Evolutionary conservation across 2,329 filamentous ascomycete species (phyloP), one percentile per base, ranked within the genome.

Genomic region (Epichloe hybrida): DNA sequence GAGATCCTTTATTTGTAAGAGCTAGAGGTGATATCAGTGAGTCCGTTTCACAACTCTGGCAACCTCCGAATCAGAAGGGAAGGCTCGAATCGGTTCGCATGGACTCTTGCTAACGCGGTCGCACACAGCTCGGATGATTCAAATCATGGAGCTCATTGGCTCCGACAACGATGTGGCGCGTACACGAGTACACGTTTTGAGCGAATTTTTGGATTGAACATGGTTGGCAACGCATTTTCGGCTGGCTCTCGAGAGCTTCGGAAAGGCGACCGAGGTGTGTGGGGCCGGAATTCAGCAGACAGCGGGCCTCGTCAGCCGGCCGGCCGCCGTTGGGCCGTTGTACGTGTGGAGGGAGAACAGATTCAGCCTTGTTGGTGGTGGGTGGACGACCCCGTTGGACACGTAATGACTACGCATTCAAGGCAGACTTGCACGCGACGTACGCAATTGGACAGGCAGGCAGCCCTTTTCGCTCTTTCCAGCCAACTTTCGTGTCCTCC

Each of bases 21-120:
- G 80, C 77, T 0, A 76, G 72, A 59, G 66, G 67, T 9, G 80
- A 84, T 69, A 80, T 84, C 54, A 68, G 80, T 83, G 61, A 69
- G 79, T 58, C 36, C 11, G 21, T 40, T 37, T 11, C 36, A n/a
- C 21, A 35, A 8, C 3, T 21, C 38, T 34, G 15, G 4, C 13
- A 12, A 6, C 12, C 12, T 15, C 3, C 15, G 41, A 17, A 46
- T 20, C 4, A 5, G 15, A 21, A 36, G 35, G 45, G n/a, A 12
- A 31, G 23, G n/a, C 17, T 35, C 17, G 3, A 23, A 20, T 13
- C 21, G 13, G 23, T n/a, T 8, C 23, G 6, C 21, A 2, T 7
- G 2, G 23, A 44, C 12, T 31, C 8, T 42, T 17, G 40, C 48
- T 49, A 31, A 49, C 34, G 9, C n/a, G 4, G 31, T 17, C 31